Evolutionary conservation across 2,329 filamentous ascomycete species (phyloP).

Genomic region (Ophiognomonia clavigignenti-juglandacearum): DNA sequence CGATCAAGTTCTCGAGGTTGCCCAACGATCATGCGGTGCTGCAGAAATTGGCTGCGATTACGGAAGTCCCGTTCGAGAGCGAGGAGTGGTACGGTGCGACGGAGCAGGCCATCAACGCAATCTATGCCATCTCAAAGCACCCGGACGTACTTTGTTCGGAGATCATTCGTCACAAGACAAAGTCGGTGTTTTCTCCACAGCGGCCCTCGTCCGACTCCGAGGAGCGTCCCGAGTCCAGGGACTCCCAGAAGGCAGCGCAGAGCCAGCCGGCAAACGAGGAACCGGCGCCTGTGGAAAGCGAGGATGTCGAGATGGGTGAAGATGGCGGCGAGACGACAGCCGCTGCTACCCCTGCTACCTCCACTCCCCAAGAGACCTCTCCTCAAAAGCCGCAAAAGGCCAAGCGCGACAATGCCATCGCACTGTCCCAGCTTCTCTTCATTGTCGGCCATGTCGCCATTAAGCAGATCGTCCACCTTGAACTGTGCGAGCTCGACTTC

Average conservation of each 20-base stretch:
- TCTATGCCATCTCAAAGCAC: constrained; percentile 90
- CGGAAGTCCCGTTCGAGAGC: constrained; percentile 79
- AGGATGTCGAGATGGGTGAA: constrained; percentile 13
- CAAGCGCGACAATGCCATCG: constrained; percentile 65
- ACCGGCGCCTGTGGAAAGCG: constrained; percentile 20
- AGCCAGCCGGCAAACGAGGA: constrained; percentile 27
- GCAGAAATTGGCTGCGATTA: constrained; percentile 73
- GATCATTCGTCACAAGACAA: constrained; percentile 81
- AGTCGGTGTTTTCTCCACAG: constrained; percentile 59
- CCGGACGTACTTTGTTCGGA: constrained; percentile 91
- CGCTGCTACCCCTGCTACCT: constrained; percentile 6
- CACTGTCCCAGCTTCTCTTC: constrained; percentile 86
- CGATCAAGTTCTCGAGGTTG: constrained; percentile 67
- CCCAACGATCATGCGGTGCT: constrained; percentile 90
- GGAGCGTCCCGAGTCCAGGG: constrained; percentile 9
- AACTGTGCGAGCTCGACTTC: constrained; percentile 96
- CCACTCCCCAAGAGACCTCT: constrained; percentile 16
- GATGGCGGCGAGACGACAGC: constrained; percentile 17
- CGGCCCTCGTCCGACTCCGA: constrained; percentile 41
- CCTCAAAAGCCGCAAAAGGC: constrained; percentile 24
- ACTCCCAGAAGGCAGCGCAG: constrained; percentile 23
- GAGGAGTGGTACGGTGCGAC: constrained; percentile 96
- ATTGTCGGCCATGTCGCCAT: constrained; percentile 95
- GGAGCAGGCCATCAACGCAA: constrained; percentile 92
- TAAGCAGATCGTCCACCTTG: constrained; percentile 97